A percentile compares a stretch with the other conserved stretches of the same genome.
phyloP scores from a whole-genome alignment of 805 yeast genomes.

The Candida boidinii region DNA sequence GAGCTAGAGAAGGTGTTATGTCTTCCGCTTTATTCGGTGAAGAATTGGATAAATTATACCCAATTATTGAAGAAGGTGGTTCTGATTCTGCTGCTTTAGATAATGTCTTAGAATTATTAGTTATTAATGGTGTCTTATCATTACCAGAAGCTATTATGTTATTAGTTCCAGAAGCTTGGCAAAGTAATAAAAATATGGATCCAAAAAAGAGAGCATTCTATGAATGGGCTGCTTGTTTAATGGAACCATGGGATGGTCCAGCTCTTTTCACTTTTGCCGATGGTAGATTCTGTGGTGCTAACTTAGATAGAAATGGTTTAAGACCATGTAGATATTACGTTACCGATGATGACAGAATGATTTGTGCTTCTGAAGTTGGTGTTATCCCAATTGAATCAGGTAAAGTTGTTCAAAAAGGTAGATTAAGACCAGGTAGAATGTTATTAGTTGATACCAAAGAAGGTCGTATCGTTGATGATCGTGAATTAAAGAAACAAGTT shows the following conservation, averaged over 20 bases:
- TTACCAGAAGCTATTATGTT: slow-evolving; percentile 97
- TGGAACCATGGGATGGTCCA: slow-evolving; percentile 99
- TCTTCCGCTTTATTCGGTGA: slow-evolving; percentile 80
- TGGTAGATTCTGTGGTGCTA: slow-evolving; percentile 97
- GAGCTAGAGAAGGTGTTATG: slow-evolving; percentile 97
- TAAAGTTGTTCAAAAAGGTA: slow-evolving; percentile 79
- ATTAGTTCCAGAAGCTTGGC: slow-evolving; percentile 98
- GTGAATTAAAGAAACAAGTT: slow-evolving; percentile 73
- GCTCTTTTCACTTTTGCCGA: slow-evolving; percentile 95
- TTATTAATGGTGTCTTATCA: slow-evolving; percentile 84
- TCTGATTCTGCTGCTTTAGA: slow-evolving; percentile 98
- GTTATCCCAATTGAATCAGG: slow-evolving; percentile 85
- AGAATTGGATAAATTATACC: slow-evolving; percentile 82
- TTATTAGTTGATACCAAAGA: slow-evolving; percentile 87
- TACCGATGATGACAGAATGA: slow-evolving; percentile 89
- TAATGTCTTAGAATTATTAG: slow-evolving; percentile 86
- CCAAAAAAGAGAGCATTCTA: slow-evolving; percentile 89
- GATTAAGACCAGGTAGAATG: slow-evolving; percentile 95
- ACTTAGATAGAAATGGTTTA: slow-evolving; percentile 92
- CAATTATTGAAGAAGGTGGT: slow-evolving; percentile 97
- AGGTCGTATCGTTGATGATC: slow-evolving; percentile 90
- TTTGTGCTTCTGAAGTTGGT: slow-evolving; percentile 98
- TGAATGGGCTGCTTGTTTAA: slow-evolving; percentile 98
- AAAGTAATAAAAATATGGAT: slow-evolving; percentile 78
- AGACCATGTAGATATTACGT: slow-evolving; percentile 98